Conservation (phyloP, 495 filamentous ascomycete species). For the Neurospora sublineolata region DNA sequence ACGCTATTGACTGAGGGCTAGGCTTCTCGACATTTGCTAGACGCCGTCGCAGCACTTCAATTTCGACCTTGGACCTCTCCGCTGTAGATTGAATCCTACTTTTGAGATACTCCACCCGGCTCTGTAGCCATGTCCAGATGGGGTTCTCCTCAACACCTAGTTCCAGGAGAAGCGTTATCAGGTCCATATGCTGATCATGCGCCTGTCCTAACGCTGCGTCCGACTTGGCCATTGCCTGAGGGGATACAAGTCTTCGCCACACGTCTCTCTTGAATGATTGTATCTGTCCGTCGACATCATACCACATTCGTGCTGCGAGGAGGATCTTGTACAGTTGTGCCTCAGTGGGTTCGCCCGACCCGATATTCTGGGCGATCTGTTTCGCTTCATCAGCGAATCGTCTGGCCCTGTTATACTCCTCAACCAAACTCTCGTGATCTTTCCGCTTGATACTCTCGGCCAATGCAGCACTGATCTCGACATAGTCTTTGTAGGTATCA, state of each 20-base stretch:
- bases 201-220: constrained; percentile 33
- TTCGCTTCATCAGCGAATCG: constrained; percentile 64
- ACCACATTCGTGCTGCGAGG: constrained; percentile 88
- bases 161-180: constrained; percentile 79
- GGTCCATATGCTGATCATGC: constrained; percentile 75
- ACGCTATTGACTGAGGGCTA: constrained; percentile 51
- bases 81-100: constrained; percentile 66
- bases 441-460: constrained; percentile 76
- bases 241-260: constrained; percentile 65
- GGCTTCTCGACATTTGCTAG: constrained; percentile 64
- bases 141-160: constrained; percentile 91
- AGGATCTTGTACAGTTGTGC: constrained; percentile 72
- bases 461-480: constrained; percentile 67
- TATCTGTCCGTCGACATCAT: constrained; percentile 75
- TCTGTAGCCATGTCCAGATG: constrained; percentile 88
- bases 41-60: constrained; percentile 76
- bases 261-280: constrained; percentile 76
- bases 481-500: constrained; percentile 65
- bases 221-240: constrained; percentile 34
- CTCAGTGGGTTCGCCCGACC: constrained; percentile 45
- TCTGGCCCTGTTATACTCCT: constrained; percentile 71
- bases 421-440: constrained; percentile 77
- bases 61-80: constrained; percentile 76
- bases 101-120: constrained; percentile 77
- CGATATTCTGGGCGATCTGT: constrained; percentile 44